A percentile compares a stretch with the other conserved stretches of the same genome.
These are phyloP conservation scores for Pluteus cervinus DNA, from an alignment of 768 basidiomycete genomes.

Conservation along the genomic window DNA sequence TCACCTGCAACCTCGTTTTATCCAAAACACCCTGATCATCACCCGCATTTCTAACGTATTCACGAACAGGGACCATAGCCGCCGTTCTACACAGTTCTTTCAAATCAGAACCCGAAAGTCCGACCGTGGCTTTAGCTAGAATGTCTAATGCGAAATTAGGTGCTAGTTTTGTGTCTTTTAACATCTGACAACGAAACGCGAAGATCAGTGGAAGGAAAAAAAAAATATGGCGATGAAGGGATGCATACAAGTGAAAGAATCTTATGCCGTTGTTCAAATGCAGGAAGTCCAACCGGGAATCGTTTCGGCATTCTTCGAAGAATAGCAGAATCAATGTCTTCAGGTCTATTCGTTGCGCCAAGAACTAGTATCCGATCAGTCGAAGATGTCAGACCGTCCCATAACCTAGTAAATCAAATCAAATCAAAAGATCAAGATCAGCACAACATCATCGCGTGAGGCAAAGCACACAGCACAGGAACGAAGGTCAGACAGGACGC, in stretches of 20 bases:
- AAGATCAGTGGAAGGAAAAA: slow-evolving; percentile 1
- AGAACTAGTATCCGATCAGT: slow-evolving; percentile 83
- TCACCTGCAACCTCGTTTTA: slow-evolving; percentile 45
- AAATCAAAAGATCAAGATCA: too few species aligned
- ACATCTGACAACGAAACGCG: slow-evolving; percentile 61
- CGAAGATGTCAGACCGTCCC: slow-evolving; percentile 89
- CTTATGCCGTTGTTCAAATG: slow-evolving; percentile 69
- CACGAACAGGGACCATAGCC: slow-evolving; percentile 88
- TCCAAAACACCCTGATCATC: slow-evolving; percentile 35
- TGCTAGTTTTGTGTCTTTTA: slow-evolving; percentile 68
- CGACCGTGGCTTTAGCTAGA: slow-evolving; percentile 66
- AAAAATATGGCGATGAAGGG: neutral
- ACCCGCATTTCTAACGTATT: slow-evolving; percentile 58
- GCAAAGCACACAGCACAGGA: too few species aligned
- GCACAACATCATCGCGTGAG: too few species aligned
- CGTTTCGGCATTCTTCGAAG: slow-evolving; percentile 98
- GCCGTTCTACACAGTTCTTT: slow-evolving; percentile 90
- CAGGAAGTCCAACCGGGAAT: slow-evolving; percentile 80
- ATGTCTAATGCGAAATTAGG: slow-evolving; percentile 51
- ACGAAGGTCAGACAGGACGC: too few species aligned
- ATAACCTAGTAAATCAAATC: slow-evolving; percentile 67
- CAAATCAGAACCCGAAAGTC: slow-evolving; percentile 85
- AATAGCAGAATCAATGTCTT: slow-evolving; percentile 85
- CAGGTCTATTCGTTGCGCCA: slow-evolving; percentile 93
- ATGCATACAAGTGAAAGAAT: slow-evolving; percentile 70